Conservation (phyloP, 1,139 yeast species). For the Kazachstania sp. region DNA sequence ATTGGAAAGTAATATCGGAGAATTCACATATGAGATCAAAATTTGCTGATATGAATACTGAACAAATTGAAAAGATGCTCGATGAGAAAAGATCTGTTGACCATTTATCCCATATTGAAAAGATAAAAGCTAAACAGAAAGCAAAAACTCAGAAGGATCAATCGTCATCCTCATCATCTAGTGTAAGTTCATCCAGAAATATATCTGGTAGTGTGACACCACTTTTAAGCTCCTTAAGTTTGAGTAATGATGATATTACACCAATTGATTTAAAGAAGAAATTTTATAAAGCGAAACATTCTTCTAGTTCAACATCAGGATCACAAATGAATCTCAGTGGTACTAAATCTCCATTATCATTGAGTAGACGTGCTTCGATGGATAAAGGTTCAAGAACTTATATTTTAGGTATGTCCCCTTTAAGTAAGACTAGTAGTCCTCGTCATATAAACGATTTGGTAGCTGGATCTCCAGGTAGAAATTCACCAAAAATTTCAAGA, state of each 20-base stretch:
- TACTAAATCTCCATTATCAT: slow-evolving; percentile 8
- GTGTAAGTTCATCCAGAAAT: not conserved
- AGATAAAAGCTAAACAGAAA: slow-evolving; percentile 5
- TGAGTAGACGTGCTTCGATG: slow-evolving; percentile 8
- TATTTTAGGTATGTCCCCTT: slow-evolving; percentile 5
- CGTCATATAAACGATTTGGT: not conserved
- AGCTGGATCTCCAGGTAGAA: slow-evolving; percentile 7
- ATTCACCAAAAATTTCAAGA: slow-evolving; percentile 23
- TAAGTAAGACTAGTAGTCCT: slow-evolving; percentile 7
- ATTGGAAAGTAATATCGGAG: slow-evolving; percentile 22
- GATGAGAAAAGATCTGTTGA: slow-evolving; percentile 26
- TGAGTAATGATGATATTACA: slow-evolving; percentile 4
- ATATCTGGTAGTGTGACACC: slow-evolving; percentile 2
- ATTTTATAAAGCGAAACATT: not conserved
- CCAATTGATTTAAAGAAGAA: slow-evolving; percentile 5
- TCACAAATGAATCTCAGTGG: not conserved
- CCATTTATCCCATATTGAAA: slow-evolving; percentile 18
- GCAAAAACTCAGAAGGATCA: not conserved
- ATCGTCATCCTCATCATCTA: not conserved
- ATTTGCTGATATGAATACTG: slow-evolving; percentile 10
- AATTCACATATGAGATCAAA: slow-evolving; percentile 11
- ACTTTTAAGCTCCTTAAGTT: slow-evolving; percentile 1
- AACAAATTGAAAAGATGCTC: slow-evolving; percentile 18
- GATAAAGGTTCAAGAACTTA: slow-evolving; percentile 4
- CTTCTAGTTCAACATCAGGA: not conserved